Evolutionary conservation across 164 flowering plant genomes (phyloP), one percentile per base, ranked within the genome.

Genomic region (Piper longum): DNA sequence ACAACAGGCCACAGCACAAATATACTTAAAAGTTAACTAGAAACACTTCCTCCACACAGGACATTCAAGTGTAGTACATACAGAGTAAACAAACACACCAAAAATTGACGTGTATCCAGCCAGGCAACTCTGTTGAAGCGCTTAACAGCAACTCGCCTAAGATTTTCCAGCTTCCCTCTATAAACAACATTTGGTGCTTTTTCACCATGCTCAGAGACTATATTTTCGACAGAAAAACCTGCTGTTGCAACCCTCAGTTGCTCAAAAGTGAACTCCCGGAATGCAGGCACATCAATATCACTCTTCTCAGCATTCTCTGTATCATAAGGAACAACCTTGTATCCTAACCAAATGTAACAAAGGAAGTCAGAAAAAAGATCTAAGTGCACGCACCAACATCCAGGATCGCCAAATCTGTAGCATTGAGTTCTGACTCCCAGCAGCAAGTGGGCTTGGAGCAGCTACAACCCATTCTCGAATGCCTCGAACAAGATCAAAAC

Each of bases 121-220:
- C 98, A 91, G 62, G 98, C 96, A 51, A 80, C 74, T 66, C 84
- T 81, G 62, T 87, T 87, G 67, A 91, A 89, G 41, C 92, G 81
- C 62, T 91, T 91, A 56, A 91, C 84, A 45, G 96, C 95, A 72
- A 91, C 79, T 18, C 83, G 76, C 64, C 74, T 70, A 67, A 85
- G 95, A 74, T 81, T 86, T 16, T 83, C 90, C 65, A 91, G 64
- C 73, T 81, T 87, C 67, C 98, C 98, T 68, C 82, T 91, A 67
- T 89, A 91, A 69, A 91, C 98, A 62, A 91, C 85, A 78, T 91
- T 91, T 0, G 98, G 98, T 41, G 96, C 98, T 71, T 91, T 89
- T 59, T 89, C 98, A 14, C 98, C 98, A 71, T 88, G 96, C 68
- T 91, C 98, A 43, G 98, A 91, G 65, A 91, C 95, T 54, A 91